phyloP scores from a whole-genome alignment of 768 basidiomycete species.

The Lactarius hatsudake region DNA sequence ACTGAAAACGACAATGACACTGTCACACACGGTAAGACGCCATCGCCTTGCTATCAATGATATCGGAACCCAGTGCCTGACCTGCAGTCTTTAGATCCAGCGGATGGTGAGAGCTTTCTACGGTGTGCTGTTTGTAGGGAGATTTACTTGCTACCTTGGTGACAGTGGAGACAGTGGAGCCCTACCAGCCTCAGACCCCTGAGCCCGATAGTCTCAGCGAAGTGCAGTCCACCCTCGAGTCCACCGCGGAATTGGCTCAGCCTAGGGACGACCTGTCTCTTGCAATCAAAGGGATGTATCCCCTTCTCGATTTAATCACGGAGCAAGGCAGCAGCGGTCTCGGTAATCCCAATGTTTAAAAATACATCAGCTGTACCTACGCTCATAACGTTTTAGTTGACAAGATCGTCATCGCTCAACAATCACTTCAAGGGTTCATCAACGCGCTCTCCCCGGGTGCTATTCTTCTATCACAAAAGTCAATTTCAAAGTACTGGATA shows the following conservation, averaged over 20 bases:
- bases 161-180: background rate
- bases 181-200: background rate
- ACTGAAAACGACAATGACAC: background rate
- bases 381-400: constrained; percentile 41
- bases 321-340: constrained; percentile 52
- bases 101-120: background rate
- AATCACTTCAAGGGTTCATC: constrained; percentile 47
- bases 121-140: too few relatives aligned
- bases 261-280: constrained; percentile 6
- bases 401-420: constrained; percentile 59
- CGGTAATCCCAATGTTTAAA: too few relatives aligned
- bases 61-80: background rate
- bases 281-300: constrained; percentile 47
- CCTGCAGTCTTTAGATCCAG: background rate
- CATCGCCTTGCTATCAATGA: background rate
- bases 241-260: background rate
- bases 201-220: background rate
- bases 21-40: background rate
- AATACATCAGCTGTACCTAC: background rate
- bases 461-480: constrained; percentile 54
- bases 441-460: constrained; percentile 50
- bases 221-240: background rate
- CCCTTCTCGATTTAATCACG: constrained; percentile 51
- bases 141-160: background rate
- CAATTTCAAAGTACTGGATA: constrained; percentile 53